Evolutionary conservation across 768 basidiomycete species (phyloP).

Genomic region (Leccinum olivaceopallidum): DNA sequence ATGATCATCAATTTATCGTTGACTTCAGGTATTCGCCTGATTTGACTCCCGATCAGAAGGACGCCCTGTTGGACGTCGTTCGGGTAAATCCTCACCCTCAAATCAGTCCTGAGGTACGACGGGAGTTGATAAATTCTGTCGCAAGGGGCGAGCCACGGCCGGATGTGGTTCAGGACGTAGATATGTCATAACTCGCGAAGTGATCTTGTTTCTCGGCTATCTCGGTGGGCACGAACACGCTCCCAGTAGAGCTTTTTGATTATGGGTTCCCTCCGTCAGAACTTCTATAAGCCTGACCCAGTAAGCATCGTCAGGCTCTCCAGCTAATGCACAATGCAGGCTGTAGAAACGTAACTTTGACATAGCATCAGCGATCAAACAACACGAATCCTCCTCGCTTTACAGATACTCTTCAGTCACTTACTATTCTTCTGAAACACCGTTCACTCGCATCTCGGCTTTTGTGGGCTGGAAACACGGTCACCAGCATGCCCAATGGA

Average conservation of each 20-base stretch:
- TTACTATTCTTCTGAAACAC: not conserved
- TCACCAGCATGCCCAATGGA: not conserved
- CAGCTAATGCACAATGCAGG: not conserved
- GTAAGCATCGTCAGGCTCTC: not conserved
- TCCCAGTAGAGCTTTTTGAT: too few species aligned
- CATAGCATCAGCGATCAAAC: not conserved
- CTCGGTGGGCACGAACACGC: not conserved
- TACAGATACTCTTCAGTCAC: not conserved
- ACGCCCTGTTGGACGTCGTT: conserved; percentile 92
- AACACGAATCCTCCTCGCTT: not conserved
- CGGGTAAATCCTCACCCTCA: conserved; percentile 83
- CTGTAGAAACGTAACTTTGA: not conserved
- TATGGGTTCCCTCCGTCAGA: conserved; percentile 22
- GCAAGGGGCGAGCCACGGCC: conserved; percentile 78
- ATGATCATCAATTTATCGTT: conserved; percentile 2
- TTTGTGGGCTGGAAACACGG: not conserved
- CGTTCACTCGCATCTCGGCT: not conserved
- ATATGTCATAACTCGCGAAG: conserved; percentile 48
- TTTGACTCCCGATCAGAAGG: conserved; percentile 95
- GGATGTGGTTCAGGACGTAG: conserved; percentile 63
- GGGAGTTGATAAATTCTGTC: conserved; percentile 88
- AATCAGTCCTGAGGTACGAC: conserved; percentile 85
- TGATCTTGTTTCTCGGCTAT: not conserved
- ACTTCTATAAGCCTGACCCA: not conserved
- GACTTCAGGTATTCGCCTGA: conserved; percentile 82